Conservation (phyloP, 2,329 filamentous ascomycete genomes). For the Epichloe amarillans region DNA sequence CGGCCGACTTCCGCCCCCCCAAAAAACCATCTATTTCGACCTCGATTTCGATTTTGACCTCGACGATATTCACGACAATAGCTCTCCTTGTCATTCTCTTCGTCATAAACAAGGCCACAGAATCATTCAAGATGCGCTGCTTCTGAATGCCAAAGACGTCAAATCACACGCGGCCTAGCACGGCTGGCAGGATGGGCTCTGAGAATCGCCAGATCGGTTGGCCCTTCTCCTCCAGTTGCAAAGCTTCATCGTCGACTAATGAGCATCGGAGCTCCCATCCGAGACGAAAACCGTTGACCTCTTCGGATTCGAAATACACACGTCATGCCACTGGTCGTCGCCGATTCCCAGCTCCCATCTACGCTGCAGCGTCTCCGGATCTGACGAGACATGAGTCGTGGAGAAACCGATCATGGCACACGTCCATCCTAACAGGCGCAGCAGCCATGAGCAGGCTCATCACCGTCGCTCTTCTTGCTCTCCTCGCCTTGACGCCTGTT, state of each 20-base stretch:
- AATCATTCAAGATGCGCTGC: slow-evolving; percentile 11
- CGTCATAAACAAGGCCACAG: neutral
- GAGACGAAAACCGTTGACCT: neutral
- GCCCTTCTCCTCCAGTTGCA: neutral
- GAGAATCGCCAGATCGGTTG: neutral
- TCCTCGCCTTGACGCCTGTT: slow-evolving; percentile 27
- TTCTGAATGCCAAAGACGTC: slow-evolving; percentile 9
- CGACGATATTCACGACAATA: neutral
- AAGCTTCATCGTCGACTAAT: neutral
- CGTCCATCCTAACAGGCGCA: neutral
- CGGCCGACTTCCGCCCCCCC: too few relatives aligned
- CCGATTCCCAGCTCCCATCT: neutral
- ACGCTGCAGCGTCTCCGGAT: neutral
- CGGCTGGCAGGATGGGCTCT: slow-evolving; percentile 6
- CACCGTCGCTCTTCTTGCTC: slow-evolving; percentile 24
- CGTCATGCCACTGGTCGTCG: neutral
- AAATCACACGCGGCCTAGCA: slow-evolving; percentile 6
- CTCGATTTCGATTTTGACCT: neutral
- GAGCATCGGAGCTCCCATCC: neutral
- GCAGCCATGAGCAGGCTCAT: slow-evolving; percentile 12
- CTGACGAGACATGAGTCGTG: neutral
- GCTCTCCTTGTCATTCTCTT: too few relatives aligned
- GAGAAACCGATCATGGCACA: neutral
- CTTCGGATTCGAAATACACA: neutral
- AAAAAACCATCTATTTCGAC: neutral